Evolutionary conservation across 1,139 yeast species (phyloP), one percentile per base, ranked within the genome.

Genomic region (Lizanozyma gosingica): DNA sequence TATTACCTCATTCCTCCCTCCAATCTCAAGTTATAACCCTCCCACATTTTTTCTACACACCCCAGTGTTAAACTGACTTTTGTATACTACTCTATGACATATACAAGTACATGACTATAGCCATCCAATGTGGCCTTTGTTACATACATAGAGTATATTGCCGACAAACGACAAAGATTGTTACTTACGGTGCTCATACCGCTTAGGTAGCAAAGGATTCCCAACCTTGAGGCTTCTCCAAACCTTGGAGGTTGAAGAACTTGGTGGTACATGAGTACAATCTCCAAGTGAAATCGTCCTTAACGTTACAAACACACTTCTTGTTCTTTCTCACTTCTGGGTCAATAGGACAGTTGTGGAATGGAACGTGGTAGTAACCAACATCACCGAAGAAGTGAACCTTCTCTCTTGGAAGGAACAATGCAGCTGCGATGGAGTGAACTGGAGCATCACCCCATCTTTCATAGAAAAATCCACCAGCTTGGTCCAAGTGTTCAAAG

Each of bases 391-490:
- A 83, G 70, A 80, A 82, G 58, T 87, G 92, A 41, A 84, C 60
- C 55, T 78, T 73, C 33, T 74, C 77, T 57, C 74, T 73, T 45
- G 80, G 77, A 55, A 84, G 63, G 60, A 86, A 80, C 45, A 85
- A 63, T 3, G 90, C 68, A n/a, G 84, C 95, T 14, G 92, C 95
- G 53, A 86, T 78, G 14, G 94, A 83, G 57, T 86, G 95, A 34
- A 86, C 81, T 34, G 95, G 95, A 11, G 95, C 95, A 62, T 85
- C 95, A 45, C 95, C 95, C 94, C 95, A 86, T 57, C 95, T 74
- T 64, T 86, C 95, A 58, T 86, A 86, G 63, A 82, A 86, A 65
- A 86, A 86, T 3, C 95, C 95, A 54, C 95, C 95, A 14, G 83
- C 75, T 48, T 76, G 63, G 58, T 85, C 95, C 51, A 85, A 73